phyloP scores from a whole-genome alignment of 1,284 basidiomycete genomes.

The Ceratobasidium sp. region DNA sequence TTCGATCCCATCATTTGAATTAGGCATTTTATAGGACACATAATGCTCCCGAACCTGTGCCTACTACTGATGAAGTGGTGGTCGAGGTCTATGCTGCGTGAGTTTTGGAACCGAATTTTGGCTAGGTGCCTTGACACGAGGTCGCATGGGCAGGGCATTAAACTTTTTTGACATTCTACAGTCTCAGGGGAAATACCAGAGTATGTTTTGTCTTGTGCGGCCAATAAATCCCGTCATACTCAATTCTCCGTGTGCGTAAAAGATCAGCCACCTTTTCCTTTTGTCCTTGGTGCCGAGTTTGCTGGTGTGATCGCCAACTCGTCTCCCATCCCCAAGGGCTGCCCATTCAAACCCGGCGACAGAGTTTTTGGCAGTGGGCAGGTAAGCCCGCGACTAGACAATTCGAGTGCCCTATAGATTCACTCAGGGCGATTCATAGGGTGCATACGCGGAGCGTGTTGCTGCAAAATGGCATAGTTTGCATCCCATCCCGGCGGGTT shows the following conservation, averaged over 20 bases:
- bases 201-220: conserved; percentile 51
- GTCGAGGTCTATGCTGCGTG: conserved; percentile 83
- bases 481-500: conserved; percentile 71
- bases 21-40: conserved; percentile 54
- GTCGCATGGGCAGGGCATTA: conserved; percentile 59
- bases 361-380: conserved; percentile 86
- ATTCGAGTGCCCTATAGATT: conserved; percentile 8
- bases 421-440: neutral
- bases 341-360: conserved; percentile 85
- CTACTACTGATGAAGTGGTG: conserved; percentile 73
- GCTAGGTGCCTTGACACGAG: conserved; percentile 50
- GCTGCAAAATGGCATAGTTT: conserved; percentile 66
- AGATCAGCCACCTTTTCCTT: conserved; percentile 83
- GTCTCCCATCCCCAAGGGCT: conserved; percentile 87
- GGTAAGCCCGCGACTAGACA: conserved; percentile 16
- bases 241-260: neutral
- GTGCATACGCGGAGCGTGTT: conserved; percentile 80
- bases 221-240: conserved; percentile 6
- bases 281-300: conserved; percentile 87
- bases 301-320: conserved; percentile 80
- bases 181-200: conserved; percentile 89
- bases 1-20: neutral
- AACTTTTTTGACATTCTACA: conserved; percentile 91
- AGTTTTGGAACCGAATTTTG: conserved; percentile 54
- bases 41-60: conserved; percentile 73